Evolutionary conservation across 2,329 filamentous ascomycete species (phyloP).

Genomic region (Leptographium wingfieldii): DNA sequence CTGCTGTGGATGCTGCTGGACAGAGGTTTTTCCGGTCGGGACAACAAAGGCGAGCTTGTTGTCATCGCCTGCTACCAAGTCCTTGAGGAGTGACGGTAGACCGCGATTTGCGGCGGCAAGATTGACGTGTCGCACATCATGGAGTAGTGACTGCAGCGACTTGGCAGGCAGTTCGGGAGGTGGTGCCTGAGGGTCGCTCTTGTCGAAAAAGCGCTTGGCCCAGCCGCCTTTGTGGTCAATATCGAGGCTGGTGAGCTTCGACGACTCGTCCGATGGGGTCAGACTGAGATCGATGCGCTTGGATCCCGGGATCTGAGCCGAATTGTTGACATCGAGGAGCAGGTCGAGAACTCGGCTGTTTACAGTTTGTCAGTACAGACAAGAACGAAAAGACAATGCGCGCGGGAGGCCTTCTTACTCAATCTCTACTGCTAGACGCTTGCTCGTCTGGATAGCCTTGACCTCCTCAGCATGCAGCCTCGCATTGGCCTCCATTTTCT

Average conservation of each 20-base stretch:
- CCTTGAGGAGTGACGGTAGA: conserved; percentile 43
- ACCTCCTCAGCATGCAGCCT: conserved; percentile 70
- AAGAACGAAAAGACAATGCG: neutral
- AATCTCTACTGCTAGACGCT: conserved; percentile 78
- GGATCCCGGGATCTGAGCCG: conserved; percentile 60
- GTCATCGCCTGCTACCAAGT: conserved; percentile 30
- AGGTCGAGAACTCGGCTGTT: conserved; percentile 78
- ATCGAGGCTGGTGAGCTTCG: conserved; percentile 55
- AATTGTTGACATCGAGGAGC: conserved; percentile 80
- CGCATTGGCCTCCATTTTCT: conserved; percentile 69
- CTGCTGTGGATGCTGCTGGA: conserved; percentile 11
- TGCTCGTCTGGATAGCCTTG: conserved; percentile 67
- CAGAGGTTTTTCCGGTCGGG: conserved; percentile 17
- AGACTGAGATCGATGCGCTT: conserved; percentile 61
- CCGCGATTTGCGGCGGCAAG: conserved; percentile 46
- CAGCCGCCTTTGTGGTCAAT: conserved; percentile 52
- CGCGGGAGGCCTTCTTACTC: conserved; percentile 48
- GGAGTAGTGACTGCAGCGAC: conserved; percentile 36
- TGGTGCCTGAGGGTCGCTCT: conserved; percentile 69
- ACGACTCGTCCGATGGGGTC: conserved; percentile 26
- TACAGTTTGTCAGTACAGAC: conserved; percentile 7
- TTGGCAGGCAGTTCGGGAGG: conserved; percentile 42
- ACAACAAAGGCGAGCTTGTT: conserved; percentile 12
- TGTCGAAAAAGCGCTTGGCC: conserved; percentile 58
- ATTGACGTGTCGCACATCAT: conserved; percentile 37